These are phyloP conservation scores for Arthroderma sp. DNA, from an alignment of 2,329 filamentous ascomycete genomes.

Conservation along the genomic window DNA sequence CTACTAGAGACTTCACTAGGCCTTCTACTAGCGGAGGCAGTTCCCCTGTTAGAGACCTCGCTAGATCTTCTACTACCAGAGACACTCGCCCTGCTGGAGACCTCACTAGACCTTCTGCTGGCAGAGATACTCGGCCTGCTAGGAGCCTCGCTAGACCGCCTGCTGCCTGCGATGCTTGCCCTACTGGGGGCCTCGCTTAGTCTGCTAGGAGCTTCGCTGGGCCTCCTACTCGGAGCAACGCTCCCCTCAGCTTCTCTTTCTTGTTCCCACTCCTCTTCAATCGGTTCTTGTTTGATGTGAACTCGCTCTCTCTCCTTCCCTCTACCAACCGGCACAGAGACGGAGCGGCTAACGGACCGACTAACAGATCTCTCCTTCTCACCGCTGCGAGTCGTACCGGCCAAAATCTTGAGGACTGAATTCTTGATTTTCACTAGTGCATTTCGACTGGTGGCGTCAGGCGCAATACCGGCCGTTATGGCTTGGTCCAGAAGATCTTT, in stretches of 20 bases:
- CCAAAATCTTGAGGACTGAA: slow-evolving; percentile 27
- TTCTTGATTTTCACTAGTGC: slow-evolving; percentile 35
- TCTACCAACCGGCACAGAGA: not conserved
- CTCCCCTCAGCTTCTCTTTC: not conserved
- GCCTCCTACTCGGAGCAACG: not conserved
- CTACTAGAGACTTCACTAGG: not conserved
- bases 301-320: not conserved
- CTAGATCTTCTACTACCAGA: no score
- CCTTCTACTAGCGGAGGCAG: not conserved
- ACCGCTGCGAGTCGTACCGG: slow-evolving; percentile 7
- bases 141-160: no score
- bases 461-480: slow-evolving; percentile 33
- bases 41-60: not conserved
- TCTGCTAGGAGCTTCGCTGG: not conserved
- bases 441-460: slow-evolving; percentile 31
- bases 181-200: no score
- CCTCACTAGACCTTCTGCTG: no score
- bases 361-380: not conserved
- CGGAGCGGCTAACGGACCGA: not conserved
- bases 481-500: slow-evolving; percentile 46
- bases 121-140: no score
- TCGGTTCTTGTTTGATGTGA: slow-evolving; percentile 6
- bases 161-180: no score
- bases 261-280: slow-evolving; percentile 5
- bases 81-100: no score